A percentile compares a stretch with the other conserved stretches of the same genome.
phyloP scores from a whole-genome alignment of 2,329 filamentous ascomycete genomes.

The Helicocarpus griseus region DNA sequence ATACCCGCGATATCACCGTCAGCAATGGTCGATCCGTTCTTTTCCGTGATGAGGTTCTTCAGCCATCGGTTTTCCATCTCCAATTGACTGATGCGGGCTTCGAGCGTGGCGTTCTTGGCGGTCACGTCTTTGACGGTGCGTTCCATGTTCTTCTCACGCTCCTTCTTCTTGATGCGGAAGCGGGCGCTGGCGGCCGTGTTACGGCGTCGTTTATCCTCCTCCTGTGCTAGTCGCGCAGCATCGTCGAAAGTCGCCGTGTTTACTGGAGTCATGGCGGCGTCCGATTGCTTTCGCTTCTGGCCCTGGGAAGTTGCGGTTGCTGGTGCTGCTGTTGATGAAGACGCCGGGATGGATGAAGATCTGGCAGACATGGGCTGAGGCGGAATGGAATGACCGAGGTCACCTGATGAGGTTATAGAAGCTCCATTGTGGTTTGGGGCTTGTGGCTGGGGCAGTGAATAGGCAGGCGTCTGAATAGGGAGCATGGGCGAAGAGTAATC shows the following conservation, averaged over 20 bases:
- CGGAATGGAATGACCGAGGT: background rate
- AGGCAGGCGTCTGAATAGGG: conserved; percentile 5
- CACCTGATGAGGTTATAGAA: background rate
- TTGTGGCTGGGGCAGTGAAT: conserved; percentile 5
- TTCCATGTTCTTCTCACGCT: conserved; percentile 78
- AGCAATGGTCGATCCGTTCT: conserved; percentile 49
- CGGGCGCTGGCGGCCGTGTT: conserved; percentile 83
- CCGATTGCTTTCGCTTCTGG: conserved; percentile 9
- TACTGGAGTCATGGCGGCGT: conserved; percentile 10
- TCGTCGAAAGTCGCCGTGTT: conserved; percentile 57
- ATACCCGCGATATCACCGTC: conserved; percentile 33
- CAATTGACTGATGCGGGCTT: conserved; percentile 64
- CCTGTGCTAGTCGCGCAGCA: conserved; percentile 60
- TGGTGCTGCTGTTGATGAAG: background rate
- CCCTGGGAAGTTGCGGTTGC: background rate
- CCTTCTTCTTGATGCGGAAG: conserved; percentile 94
- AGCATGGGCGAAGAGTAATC: conserved; percentile 9
- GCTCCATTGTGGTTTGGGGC: background rate
- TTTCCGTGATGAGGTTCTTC: conserved; percentile 70
- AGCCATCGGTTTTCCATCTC: conserved; percentile 77
- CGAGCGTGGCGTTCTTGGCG: conserved; percentile 65
- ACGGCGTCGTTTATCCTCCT: conserved; percentile 81
- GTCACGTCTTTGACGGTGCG: conserved; percentile 72
- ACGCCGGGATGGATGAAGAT: background rate
- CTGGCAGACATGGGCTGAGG: background rate